phyloP scores from a whole-genome alignment of 2,329 filamentous ascomycete genomes.

The Nannizziopsis arthrosporioides region DNA sequence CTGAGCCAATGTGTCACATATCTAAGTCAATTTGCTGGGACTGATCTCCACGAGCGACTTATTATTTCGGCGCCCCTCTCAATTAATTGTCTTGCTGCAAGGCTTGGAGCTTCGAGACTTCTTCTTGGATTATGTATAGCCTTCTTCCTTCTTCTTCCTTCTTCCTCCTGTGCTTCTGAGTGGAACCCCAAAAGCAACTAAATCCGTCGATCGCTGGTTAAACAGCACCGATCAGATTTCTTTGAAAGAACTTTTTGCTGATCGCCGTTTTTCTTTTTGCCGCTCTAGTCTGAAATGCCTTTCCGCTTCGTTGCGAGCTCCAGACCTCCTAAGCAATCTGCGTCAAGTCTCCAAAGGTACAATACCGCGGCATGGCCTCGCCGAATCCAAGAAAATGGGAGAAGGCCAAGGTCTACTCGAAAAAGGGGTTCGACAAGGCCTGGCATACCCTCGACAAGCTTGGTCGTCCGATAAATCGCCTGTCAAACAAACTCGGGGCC shows the following conservation, averaged over 20 bases:
- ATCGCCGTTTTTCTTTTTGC: not conserved
- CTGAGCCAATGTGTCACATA: too few relatives aligned
- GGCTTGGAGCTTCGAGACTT: too few relatives aligned
- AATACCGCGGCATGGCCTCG: constrained; percentile 1
- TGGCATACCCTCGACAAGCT: constrained; percentile 57
- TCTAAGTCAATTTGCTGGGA: too few relatives aligned
- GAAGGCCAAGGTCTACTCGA: constrained; percentile 42
- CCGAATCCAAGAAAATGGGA: constrained; percentile 38
- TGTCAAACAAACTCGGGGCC: constrained; percentile 69
- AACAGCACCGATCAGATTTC: constrained; percentile 3
- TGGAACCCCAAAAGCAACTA: too few relatives aligned
- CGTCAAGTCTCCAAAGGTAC: constrained; percentile 31
- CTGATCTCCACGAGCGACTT: too few relatives aligned
- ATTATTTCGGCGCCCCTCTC: too few relatives aligned
- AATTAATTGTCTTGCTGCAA: too few relatives aligned
- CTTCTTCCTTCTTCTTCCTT: too few relatives aligned
- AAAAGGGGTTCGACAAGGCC: constrained; percentile 62
- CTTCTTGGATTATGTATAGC: too few relatives aligned
- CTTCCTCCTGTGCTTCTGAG: too few relatives aligned
- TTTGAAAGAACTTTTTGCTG: not conserved
- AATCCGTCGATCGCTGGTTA: not conserved
- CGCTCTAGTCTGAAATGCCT: constrained; percentile 4
- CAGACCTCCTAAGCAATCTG: not conserved
- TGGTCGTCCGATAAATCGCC: constrained; percentile 63
- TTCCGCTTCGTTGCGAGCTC: not conserved